Conservation (phyloP, 176 grass and related monocot genomes). For the Sorghum bicolor region DNA sequence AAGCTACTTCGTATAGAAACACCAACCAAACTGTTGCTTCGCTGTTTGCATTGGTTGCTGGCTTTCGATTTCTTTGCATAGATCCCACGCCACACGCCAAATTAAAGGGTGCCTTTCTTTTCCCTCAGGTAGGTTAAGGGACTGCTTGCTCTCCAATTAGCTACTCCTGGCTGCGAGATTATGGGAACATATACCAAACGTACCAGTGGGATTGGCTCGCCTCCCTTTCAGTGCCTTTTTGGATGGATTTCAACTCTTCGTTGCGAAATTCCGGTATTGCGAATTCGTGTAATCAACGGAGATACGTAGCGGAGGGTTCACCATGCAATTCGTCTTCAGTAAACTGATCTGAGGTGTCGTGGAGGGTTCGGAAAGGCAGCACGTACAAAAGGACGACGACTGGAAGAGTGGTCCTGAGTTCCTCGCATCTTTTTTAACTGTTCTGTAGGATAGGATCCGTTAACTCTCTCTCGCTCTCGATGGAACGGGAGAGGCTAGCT, state of each 20-base stretch:
- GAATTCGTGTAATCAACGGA: too few species aligned
- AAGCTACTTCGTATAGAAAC: neutral
- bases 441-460: neutral
- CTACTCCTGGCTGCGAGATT: neutral
- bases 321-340: neutral
- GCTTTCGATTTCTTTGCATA: neutral
- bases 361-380: too few species aligned
- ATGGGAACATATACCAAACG: slow-evolving; percentile 12
- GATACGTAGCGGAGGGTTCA: too few species aligned
- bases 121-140: slow-evolving; percentile 25
- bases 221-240: neutral
- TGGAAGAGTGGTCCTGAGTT: too few species aligned
- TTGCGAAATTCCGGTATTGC: too few species aligned
- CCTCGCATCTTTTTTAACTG: neutral
- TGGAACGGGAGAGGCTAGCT: neutral
- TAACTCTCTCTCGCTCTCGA: neutral
- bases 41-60: neutral
- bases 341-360: neutral
- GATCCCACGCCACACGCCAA: neutral
- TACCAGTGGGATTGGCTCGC: neutral
- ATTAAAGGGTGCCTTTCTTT: slow-evolving; percentile 9
- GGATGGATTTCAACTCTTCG: neutral
- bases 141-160: slow-evolving; percentile 13
- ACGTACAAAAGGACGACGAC: too few species aligned
- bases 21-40: slow-evolving; percentile 6